Percentiles rank a stretch among this genome's conserved stretches.
phyloP scores from a whole-genome alignment of 305 asterid species.

The Rubia peregrina region DNA sequence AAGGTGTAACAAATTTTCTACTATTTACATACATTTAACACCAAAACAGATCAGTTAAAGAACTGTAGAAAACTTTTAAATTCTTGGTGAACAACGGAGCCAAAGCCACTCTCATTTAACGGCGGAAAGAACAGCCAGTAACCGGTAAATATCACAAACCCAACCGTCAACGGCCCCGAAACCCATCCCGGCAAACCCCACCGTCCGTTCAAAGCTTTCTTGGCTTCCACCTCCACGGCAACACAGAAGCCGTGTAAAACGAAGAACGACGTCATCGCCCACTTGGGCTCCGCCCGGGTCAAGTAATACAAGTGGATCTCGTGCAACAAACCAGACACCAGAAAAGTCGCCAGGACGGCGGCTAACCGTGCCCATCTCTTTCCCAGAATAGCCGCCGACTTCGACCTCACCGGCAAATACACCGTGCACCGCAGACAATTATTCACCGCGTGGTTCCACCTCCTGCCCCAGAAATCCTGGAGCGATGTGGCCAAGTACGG shows the following conservation, averaged over 20 bases:
- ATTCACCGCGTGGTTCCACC: slow-evolving; percentile 61
- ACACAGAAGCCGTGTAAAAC: neutral
- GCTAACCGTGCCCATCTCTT: neutral
- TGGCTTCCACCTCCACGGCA: neutral
- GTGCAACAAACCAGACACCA: neutral
- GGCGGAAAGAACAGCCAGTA: neutral
- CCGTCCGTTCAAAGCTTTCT: neutral
- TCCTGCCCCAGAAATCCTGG: slow-evolving; percentile 22
- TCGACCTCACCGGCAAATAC: slow-evolving; percentile 28
- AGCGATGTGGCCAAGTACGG: slow-evolving; percentile 57
- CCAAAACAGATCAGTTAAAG: too few species aligned
- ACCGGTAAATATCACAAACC: neutral
- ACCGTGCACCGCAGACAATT: slow-evolving; percentile 35
- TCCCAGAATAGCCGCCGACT: neutral
- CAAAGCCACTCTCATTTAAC: neutral
- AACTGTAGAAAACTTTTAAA: too few species aligned
- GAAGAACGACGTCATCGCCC: neutral
- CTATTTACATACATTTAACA: too few species aligned
- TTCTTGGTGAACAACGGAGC: neutral
- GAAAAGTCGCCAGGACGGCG: neutral
- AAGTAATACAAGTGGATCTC: neutral
- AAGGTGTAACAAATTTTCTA: too few species aligned
- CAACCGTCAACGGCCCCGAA: neutral
- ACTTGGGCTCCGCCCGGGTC: neutral
- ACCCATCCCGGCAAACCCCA: neutral